Evolutionary conservation across 441 rosid genomes (phyloP).

Genomic region (Melastoma candidum): DNA sequence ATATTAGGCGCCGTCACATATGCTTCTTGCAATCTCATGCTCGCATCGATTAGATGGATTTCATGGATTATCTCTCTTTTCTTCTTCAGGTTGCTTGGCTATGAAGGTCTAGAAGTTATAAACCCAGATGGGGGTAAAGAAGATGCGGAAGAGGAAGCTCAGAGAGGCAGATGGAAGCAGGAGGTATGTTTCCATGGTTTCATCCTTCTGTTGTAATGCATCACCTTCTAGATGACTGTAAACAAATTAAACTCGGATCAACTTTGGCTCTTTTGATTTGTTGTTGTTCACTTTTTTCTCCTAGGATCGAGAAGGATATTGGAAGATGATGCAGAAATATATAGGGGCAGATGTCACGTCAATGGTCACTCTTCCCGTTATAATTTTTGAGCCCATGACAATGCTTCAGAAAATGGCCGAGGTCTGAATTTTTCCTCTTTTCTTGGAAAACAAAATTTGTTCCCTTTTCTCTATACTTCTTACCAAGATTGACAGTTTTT

Average conservation of each 20-base stretch:
- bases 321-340: constrained; percentile 98
- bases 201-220: background rate
- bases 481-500: background rate
- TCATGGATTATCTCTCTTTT: constrained; percentile 1
- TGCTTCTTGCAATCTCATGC: background rate
- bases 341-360: constrained; percentile 93
- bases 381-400: constrained; percentile 90
- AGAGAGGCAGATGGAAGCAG: constrained; percentile 83
- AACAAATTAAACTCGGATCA: no score
- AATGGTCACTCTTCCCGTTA: constrained; percentile 97
- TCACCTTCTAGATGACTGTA: no score
- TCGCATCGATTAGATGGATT: background rate
- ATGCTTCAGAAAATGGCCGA: constrained; percentile 99
- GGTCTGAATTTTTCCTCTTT: constrained; percentile 32
- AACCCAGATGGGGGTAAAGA: constrained; percentile 94
- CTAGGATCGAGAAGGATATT: constrained; percentile 85
- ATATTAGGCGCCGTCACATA: no score
- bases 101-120: constrained; percentile 88
- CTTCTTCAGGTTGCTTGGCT: constrained; percentile 48
- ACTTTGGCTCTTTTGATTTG: no score
- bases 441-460: background rate
- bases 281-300: background rate
- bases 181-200: constrained; percentile 38
- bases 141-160: constrained; percentile 94
- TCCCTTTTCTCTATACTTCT: constrained; percentile 1